Percentiles rank a stretch among this genome's conserved stretches.
Conservation (phyloP, 192 early-diverging fungal species). For the Backusella liffmaniae region DNA sequence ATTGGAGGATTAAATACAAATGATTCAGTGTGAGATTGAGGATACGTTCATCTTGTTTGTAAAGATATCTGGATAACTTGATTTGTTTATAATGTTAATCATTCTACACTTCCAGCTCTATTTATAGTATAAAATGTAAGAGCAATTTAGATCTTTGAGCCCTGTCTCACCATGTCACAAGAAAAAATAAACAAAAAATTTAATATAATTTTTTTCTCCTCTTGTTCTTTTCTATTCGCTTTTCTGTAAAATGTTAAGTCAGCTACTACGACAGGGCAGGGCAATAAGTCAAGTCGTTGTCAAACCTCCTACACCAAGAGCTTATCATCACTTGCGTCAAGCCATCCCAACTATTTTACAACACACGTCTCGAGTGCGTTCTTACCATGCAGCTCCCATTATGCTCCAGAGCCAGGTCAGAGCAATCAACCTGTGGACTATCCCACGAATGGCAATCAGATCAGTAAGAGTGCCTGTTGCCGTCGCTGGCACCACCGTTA, state of each 20-base stretch:
- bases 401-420: slow-evolving; percentile 9
- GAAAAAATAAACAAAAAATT: neutral
- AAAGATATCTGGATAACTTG: too few species aligned
- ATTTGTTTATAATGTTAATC: too few species aligned
- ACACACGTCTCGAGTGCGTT: neutral
- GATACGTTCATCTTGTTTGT: too few species aligned
- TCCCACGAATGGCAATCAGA: slow-evolving; percentile 45
- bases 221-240: neutral
- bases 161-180: neutral
- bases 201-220: neutral
- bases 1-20: too few species aligned
- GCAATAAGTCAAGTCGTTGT: neutral
- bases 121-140: too few species aligned
- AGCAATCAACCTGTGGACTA: slow-evolving; percentile 27
- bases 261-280: neutral
- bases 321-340: slow-evolving; percentile 3
- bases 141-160: neutral
- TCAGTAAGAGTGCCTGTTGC: slow-evolving; percentile 57
- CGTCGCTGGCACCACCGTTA: slow-evolving; percentile 55
- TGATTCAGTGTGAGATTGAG: too few species aligned
- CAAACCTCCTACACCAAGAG: slow-evolving; percentile 2
- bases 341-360: slow-evolving; percentile 1
- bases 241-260: slow-evolving; percentile 1
- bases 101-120: too few species aligned
- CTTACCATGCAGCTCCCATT: slow-evolving; percentile 20